Evolutionary conservation across 495 filamentous ascomycete genomes (phyloP).

Genomic region (Penicillium bovifimosum): DNA sequence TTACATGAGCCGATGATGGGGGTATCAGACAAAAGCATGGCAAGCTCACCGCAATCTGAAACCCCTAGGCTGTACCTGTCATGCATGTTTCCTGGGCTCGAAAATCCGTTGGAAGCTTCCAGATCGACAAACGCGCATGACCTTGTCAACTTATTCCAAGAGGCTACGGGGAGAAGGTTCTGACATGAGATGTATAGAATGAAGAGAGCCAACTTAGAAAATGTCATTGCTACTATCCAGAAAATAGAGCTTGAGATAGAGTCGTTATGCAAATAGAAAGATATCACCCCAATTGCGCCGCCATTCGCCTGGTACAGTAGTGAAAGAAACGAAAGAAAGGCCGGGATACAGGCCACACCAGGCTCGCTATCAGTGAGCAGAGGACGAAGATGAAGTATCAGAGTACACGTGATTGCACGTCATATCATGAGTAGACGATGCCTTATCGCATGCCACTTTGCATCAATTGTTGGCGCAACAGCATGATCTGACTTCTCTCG

Average conservation of each 20-base stretch:
- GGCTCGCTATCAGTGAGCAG: background rate
- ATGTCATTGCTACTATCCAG: background rate
- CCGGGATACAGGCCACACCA: background rate
- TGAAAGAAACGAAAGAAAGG: background rate
- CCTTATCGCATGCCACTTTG: constrained; percentile 40
- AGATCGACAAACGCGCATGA: no score
- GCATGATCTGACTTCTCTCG: constrained; percentile 71
- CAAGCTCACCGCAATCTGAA: no score
- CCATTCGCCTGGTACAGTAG: constrained; percentile 1
- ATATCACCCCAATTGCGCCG: constrained; percentile 6
- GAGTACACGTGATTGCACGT: background rate
- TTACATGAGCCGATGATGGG: no score
- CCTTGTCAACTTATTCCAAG: no score
- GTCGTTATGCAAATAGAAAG: constrained; percentile 4
- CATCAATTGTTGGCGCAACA: constrained; percentile 54
- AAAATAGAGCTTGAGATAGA: background rate
- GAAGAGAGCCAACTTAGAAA: no score
- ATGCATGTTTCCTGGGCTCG: no score
- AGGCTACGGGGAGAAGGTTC: no score
- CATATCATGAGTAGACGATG: background rate
- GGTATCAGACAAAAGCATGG: no score
- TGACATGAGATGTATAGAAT: no score
- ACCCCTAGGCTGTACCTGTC: no score
- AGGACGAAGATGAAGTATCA: background rate
- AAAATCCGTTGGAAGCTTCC: no score